A percentile compares a stretch with the other conserved stretches of the same genome.
Conservation (phyloP, 345 rosid species). For the Eucalyptus pumila region DNA sequence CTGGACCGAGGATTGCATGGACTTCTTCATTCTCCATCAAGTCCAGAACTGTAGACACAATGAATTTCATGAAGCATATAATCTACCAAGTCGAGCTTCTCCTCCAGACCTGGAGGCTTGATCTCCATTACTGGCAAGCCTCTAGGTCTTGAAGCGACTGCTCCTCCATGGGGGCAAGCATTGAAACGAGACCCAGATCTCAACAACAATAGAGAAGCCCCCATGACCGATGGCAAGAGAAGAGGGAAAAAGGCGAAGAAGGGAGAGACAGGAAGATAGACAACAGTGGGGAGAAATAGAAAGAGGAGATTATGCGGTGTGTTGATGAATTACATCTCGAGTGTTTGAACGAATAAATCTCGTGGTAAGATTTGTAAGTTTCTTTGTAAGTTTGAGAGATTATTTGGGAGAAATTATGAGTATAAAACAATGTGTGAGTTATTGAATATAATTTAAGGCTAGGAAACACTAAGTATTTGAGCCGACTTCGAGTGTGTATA, state of each 20-base stretch:
- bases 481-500: rapidly evolving
- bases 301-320: not conserved
- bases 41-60: too few relatives aligned
- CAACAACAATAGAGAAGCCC: not conserved
- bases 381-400: not conserved
- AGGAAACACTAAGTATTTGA: not conserved
- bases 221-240: not conserved
- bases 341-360: not conserved
- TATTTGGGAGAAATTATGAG: not conserved
- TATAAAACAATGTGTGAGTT: not conserved
- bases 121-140: not conserved
- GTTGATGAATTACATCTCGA: not conserved
- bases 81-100: not conserved
- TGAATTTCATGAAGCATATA: too few relatives aligned
- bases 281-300: not conserved
- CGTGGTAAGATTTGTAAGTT: not conserved
- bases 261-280: not conserved
- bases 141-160: not conserved
- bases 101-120: not conserved
- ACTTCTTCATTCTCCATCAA: too few relatives aligned
- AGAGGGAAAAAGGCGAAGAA: not conserved
- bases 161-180: not conserved
- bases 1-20: too few relatives aligned
- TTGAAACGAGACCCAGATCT: not conserved
- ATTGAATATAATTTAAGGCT: not conserved